Base-by-base conservation (phyloP, 192 early-diverging fungal species). In the Funneliformis geosporum region DNA sequence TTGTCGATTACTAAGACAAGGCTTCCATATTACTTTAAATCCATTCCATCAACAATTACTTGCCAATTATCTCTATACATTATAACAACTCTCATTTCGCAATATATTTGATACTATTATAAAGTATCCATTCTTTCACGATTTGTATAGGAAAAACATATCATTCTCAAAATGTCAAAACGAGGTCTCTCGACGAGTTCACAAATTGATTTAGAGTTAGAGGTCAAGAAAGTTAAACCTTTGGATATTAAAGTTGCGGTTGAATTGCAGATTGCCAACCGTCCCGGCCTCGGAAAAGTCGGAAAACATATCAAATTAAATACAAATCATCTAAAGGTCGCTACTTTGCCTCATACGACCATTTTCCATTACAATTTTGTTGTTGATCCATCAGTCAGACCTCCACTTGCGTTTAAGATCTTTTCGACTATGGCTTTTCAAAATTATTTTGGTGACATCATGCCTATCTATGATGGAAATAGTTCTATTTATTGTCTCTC, bases 291-390 rank as follows among this genome's bases (percentile, higher is more conserved):
- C 25, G 72, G 72, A 16, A 0, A 9, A 16, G 25, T n/a, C 11
- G 72, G 72, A 73, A 46, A 27, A 73, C 21, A n/a, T n/a, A 25
- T 73, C 11, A 18, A 18, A 16, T 25, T 73, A 11, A 73, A 46
- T 33, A 33, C 72, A 1, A 73, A 73, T 21, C 33, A 73, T 73
- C n/a, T 73, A 55, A 40, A 46, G 7, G 44, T 73, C 16, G 8
- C 7, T 55, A 0, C 72, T 0, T 25, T 55, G 5, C 73, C 59
- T 6, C 16, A 61, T 2, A 16, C 1, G 7, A n/a, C 14, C 8
- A 2, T 75, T 0, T 39, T 39, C 61, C 73, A 75, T 75, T 75
- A 75, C n/a, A 61, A 28, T 12, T 75, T 75, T 75, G n/a, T 75
- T 38, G 27, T 59, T 23, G 39, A 38, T 2, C 55, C 73, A 25